phyloP scores from a whole-genome alignment of 768 basidiomycete genomes.

The Sistotremastrum niveocremeum region DNA sequence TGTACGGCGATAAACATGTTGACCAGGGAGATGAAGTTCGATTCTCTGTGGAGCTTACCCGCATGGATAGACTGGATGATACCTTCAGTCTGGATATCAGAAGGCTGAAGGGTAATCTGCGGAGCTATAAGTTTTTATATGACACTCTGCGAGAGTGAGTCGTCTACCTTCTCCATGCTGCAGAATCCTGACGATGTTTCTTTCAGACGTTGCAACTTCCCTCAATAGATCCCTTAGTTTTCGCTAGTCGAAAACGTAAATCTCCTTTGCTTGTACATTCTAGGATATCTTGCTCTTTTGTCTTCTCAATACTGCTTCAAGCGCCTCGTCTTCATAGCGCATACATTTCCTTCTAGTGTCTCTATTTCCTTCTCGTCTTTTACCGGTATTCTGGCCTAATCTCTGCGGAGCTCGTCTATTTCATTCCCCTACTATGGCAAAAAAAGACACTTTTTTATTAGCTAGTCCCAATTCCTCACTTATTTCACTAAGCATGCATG shows the following conservation, averaged over 20 bases:
- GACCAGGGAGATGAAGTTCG: constrained; percentile 94
- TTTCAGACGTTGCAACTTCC: constrained; percentile 6
- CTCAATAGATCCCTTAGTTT: neutral
- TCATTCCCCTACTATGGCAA: too few relatives aligned
- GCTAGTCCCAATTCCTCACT: too few relatives aligned
- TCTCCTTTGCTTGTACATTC: too few relatives aligned
- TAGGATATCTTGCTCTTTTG: too few relatives aligned
- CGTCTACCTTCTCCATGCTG: constrained; percentile 1
- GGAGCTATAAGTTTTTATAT: constrained; percentile 88
- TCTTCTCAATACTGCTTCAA: too few relatives aligned
- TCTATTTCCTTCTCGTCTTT: too few relatives aligned
- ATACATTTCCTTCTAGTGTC: too few relatives aligned
- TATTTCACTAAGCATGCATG: too few relatives aligned
- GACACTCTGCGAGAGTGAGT: constrained; percentile 78
- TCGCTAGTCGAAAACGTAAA: neutral
- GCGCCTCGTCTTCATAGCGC: too few relatives aligned
- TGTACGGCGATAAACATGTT: constrained; percentile 68
- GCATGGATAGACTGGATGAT: constrained; percentile 78
- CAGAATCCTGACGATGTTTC: neutral
- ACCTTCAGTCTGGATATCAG: constrained; percentile 89
- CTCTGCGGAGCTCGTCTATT: too few relatives aligned
- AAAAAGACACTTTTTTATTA: too few relatives aligned
- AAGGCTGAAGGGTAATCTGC: constrained; percentile 80
- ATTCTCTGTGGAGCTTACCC: constrained; percentile 89
- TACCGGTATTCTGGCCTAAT: too few relatives aligned